A percentile compares a stretch with the other conserved stretches of the same genome.
phyloP scores from a whole-genome alignment of 345 rosid genomes.

The Luvunga scandens region DNA sequence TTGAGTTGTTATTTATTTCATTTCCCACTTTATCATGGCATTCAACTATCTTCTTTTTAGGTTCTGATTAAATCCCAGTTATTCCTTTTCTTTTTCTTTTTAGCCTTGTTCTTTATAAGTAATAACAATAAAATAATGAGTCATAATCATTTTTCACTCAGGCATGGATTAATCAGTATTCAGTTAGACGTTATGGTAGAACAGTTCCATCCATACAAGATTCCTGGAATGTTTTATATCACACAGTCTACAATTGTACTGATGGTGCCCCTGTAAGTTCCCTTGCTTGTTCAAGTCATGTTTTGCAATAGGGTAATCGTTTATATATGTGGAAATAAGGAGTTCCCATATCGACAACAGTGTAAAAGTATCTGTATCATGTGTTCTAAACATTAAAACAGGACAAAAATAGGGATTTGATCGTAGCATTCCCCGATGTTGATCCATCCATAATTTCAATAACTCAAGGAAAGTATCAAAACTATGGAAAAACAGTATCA shows the following conservation, averaged over 20 bases:
- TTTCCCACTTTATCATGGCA: no score
- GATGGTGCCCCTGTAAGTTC: slow-evolving; percentile 62
- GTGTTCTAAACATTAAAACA: slow-evolving; percentile 20
- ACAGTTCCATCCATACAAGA: slow-evolving; percentile 38
- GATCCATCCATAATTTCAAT: slow-evolving; percentile 43
- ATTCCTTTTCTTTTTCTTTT: not conserved
- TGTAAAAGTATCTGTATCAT: not conserved
- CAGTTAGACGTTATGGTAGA: slow-evolving; percentile 59
- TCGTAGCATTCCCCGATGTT: slow-evolving; percentile 73
- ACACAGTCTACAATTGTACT: slow-evolving; percentile 66
- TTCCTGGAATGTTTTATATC: slow-evolving; percentile 60
- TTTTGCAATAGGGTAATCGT: not conserved
- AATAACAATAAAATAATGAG: not conserved
- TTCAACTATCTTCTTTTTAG: not conserved
- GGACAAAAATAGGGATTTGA: slow-evolving; percentile 81
- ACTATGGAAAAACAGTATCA: slow-evolving; percentile 28
- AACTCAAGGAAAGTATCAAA: slow-evolving; percentile 21
- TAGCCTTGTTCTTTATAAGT: not conserved
- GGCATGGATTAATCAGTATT: slow-evolving; percentile 57
- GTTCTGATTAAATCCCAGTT: not conserved
- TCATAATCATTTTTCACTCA: slow-evolving; percentile 23
- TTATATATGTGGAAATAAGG: not conserved
- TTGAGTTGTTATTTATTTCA: not conserved
- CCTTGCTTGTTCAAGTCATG: not conserved
- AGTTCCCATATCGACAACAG: not conserved